Evolutionary conservation across 495 filamentous ascomycete species (phyloP), one percentile per base, ranked within the genome.

Genomic region (Penicillium atrosanguineum): DNA sequence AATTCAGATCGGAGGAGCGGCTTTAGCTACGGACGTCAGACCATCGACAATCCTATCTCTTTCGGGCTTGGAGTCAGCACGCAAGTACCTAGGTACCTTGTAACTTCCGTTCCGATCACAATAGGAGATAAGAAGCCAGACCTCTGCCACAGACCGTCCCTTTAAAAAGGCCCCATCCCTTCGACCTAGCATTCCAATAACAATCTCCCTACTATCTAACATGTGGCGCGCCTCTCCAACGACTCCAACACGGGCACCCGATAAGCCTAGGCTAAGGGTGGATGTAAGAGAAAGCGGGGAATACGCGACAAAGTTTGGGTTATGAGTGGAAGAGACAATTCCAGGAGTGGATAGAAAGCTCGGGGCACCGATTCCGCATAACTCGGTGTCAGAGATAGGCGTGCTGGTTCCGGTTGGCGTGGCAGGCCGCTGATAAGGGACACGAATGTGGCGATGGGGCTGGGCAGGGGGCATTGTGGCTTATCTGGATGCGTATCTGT

Each of bases 391-490:
- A 34, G 11, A 56, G 53, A 56, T 56, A 56, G 48, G 48, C 16
- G 25, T 50, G 14, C 14, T 26, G 12, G 31, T 46, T 56, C 42
- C 20, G 53, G 53, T 56, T 56, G 53, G 53, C 29, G 48, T 50
- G 19, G 46, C 12, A 40, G 38, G 19, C n/a, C 16, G 38, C 16
- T 18, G 38, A 40, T 40, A 40, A 19, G 37, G 15, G 8, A 7
- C 38, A 18, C 16, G 38, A 18, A n/a, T 40, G n/a, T 40, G 38
- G 38, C 19, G 16, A 18, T 19, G n/a, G 38, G n/a, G n/a, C 31
- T 15, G 28, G 28, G 7, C 28, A 31, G 28, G 4, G 28, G 26
- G 26, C 4, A 4, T 28, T 34, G 31, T 12, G 31, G 31, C 11
- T 34, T 34, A 15, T 34, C 31, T 12, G 3, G 28, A n/a, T 31